Conservation (phyloP, 2,329 filamentous ascomycete species). For the Aspergillus vadensis region DNA sequence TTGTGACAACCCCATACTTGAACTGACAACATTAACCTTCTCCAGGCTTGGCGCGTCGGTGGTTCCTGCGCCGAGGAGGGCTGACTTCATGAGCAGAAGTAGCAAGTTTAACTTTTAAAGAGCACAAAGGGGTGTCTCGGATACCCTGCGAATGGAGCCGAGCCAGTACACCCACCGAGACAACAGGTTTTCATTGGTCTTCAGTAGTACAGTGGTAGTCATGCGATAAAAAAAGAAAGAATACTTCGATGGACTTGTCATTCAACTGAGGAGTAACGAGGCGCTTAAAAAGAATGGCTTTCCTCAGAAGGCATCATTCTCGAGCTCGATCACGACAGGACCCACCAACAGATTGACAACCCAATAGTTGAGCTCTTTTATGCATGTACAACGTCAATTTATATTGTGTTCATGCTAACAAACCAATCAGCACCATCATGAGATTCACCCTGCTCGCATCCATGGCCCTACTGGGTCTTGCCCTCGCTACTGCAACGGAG, state of each 20-base stretch:
- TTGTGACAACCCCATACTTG: not conserved
- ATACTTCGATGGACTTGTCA: not conserved
- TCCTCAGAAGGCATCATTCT: not conserved
- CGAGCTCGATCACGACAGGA: not conserved
- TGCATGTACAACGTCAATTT: not conserved
- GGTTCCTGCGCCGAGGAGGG: not conserved
- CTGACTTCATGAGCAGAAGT: not conserved
- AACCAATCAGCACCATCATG: not conserved
- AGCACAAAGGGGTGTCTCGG: fast-evolving
- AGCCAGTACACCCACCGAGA: no score
- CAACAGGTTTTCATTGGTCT: not conserved
- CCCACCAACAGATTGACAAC: not conserved
- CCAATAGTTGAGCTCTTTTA: not conserved
- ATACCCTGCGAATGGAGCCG: not conserved
- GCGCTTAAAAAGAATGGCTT: not conserved
- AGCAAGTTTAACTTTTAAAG: not conserved
- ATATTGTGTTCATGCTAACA: not conserved
- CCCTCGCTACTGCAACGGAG: not conserved
- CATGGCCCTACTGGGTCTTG: not conserved
- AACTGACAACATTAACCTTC: not conserved
- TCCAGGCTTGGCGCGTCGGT: not conserved
- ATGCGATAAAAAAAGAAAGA: not conserved
- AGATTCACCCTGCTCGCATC: not conserved
- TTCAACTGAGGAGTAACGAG: not conserved
- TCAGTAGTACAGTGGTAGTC: not conserved